Percentiles rank a stretch among this genome's conserved stretches.
Evolutionary conservation across 176 grass and related monocot genomes (phyloP).

Genomic region (Rhynchospora breviuscula): DNA sequence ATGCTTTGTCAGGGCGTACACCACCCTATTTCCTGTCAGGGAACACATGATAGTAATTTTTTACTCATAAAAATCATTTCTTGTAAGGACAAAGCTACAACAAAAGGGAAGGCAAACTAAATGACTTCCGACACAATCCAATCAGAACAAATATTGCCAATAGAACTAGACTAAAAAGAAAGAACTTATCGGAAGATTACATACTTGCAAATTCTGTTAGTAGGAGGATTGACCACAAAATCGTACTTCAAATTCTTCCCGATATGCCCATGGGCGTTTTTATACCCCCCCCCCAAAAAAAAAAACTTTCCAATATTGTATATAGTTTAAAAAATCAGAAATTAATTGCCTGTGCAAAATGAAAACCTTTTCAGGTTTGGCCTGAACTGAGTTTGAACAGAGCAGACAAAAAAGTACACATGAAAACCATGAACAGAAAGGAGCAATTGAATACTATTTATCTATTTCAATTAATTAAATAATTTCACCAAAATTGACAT

Average conservation of each 20-base stretch:
- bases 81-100: no score
- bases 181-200: background rate
- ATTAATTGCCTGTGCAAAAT: background rate
- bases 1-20: background rate
- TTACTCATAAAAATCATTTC: background rate
- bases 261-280: no score
- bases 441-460: background rate
- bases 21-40: no score
- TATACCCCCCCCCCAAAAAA: no score
- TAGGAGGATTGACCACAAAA: background rate
- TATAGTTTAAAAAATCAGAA: background rate
- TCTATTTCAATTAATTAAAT: background rate
- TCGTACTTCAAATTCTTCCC: background rate
- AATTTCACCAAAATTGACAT: background rate
- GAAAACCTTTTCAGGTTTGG: no score
- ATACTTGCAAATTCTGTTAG: background rate
- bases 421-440: background rate
- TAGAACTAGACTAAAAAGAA: no score
- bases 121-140: background rate
- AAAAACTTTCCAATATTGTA: background rate
- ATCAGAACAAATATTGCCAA: background rate
- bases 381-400: no score
- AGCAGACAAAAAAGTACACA: no score
- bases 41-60: no score
- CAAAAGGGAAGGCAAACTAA: no score